Percentiles rank a stretch among this genome's conserved stretches.
Evolutionary conservation across 371 early-diverging fungal genomes (phyloP).

Genomic region (Rhizopus sp.): DNA sequence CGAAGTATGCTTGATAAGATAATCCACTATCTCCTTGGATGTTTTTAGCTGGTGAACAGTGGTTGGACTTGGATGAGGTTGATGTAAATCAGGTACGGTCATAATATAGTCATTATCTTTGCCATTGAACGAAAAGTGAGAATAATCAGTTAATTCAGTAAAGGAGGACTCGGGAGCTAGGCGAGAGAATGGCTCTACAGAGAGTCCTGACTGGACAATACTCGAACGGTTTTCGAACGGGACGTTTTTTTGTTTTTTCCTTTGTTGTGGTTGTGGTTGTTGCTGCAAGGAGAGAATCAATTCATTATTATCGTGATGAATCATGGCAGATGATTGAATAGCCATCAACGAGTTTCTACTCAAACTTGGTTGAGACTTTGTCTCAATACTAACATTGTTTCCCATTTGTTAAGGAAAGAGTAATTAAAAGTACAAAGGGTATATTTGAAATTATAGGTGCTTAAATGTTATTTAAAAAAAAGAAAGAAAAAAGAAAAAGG

Average conservation of each 20-base stretch:
- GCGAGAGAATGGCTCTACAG: slow-evolving; percentile 6
- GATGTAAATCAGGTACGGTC: slow-evolving; percentile 15
- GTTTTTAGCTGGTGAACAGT: slow-evolving; percentile 7
- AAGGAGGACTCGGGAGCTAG: slow-evolving; percentile 22
- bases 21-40: slow-evolving; percentile 11
- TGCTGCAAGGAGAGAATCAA: not conserved
- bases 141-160: slow-evolving; percentile 24
- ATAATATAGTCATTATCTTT: slow-evolving; percentile 26
- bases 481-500: not conserved
- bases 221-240: not conserved
- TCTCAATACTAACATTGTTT: slow-evolving; percentile 14
- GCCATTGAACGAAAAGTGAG: slow-evolving; percentile 19
- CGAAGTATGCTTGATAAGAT: slow-evolving; percentile 10
- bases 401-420: slow-evolving; percentile 8
- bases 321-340: not conserved
- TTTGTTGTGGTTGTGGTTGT: slow-evolving; percentile 1
- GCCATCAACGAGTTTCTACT: not conserved
- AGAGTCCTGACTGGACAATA: not conserved
- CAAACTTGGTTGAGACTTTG: not conserved
- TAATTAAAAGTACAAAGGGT: not conserved
- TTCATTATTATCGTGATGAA: not conserved
- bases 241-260: slow-evolving; percentile 2
- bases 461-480: not conserved
- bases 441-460: not conserved
- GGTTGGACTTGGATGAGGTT: not conserved